These are phyloP conservation scores for Colletotrichum zoysiae DNA, from an alignment of 2,329 filamentous ascomycete genomes.

Conservation along the genomic window DNA sequence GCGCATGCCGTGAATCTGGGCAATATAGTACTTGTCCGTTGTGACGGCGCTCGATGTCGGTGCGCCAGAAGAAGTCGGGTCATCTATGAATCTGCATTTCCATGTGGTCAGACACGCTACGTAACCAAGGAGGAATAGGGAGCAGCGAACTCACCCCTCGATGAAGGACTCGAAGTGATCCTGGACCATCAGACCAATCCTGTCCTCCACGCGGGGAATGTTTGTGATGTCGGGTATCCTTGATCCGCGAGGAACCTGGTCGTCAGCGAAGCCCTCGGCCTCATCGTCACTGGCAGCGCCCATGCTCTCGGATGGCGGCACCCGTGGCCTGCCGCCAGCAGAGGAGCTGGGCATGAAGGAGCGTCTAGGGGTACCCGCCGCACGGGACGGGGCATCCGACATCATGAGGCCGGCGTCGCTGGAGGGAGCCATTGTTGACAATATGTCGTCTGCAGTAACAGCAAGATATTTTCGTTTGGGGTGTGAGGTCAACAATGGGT, in stretches of 20 bases:
- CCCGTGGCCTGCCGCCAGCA: slow-evolving; percentile 66
- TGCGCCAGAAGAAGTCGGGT: slow-evolving; percentile 71
- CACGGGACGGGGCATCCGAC: slow-evolving; percentile 65
- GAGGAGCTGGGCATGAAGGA: slow-evolving; percentile 62
- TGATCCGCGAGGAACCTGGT: slow-evolving; percentile 68
- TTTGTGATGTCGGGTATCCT: slow-evolving; percentile 61
- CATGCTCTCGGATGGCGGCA: slow-evolving; percentile 72
- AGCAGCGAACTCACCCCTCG: slow-evolving; percentile 69
- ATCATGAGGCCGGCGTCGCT: slow-evolving; percentile 69
- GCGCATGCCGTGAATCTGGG: slow-evolving; percentile 83
- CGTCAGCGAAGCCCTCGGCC: slow-evolving; percentile 72
- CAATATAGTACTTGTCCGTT: slow-evolving; percentile 86
- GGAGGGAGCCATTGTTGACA: slow-evolving; percentile 61
- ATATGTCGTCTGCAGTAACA: not conserved
- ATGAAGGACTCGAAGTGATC: slow-evolving; percentile 84
- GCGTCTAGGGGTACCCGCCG: slow-evolving; percentile 58
- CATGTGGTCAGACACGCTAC: slow-evolving; percentile 20
- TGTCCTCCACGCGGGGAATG: slow-evolving; percentile 81
- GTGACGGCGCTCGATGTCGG: slow-evolving; percentile 78
- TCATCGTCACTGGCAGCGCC: slow-evolving; percentile 73
- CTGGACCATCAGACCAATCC: slow-evolving; percentile 80
- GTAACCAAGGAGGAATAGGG: not conserved
- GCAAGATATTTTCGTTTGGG: not conserved
- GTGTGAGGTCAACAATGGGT: slow-evolving; percentile 3
- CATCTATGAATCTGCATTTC: slow-evolving; percentile 72